Evolutionary conservation across 805 yeast species (phyloP).

Genomic region (Metschnikowia matae): DNA sequence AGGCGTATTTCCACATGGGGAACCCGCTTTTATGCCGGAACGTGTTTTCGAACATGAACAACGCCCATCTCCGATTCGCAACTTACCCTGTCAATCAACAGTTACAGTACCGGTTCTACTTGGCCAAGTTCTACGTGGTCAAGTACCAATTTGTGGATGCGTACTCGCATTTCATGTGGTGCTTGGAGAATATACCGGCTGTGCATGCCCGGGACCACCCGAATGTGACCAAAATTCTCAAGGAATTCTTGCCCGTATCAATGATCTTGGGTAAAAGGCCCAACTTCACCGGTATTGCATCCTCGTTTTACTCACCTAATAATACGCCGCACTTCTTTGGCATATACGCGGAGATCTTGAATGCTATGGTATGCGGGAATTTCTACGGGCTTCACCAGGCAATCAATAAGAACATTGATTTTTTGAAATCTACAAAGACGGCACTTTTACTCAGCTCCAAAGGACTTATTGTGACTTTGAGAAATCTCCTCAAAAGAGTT

Average conservation of each 20-base stretch:
- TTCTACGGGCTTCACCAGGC: slow-evolving; percentile 30
- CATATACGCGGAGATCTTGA: slow-evolving; percentile 36
- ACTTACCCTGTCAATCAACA: slow-evolving; percentile 43
- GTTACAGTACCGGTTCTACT: slow-evolving; percentile 48
- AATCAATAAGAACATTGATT: slow-evolving; percentile 26
- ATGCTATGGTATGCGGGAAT: slow-evolving; percentile 41
- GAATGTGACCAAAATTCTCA: slow-evolving; percentile 42
- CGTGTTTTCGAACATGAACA: slow-evolving; percentile 57
- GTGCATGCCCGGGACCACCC: slow-evolving; percentile 19
- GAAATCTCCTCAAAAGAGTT: slow-evolving; percentile 40
- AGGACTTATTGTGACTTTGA: slow-evolving; percentile 39
- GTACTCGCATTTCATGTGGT: slow-evolving; percentile 51
- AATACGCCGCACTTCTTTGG: slow-evolving; percentile 21
- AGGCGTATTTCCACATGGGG: slow-evolving; percentile 50
- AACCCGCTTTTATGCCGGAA: slow-evolving; percentile 59
- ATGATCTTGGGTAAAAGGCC: slow-evolving; percentile 55
- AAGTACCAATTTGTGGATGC: slow-evolving; percentile 48
- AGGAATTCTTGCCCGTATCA: slow-evolving; percentile 49
- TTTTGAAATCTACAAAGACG: slow-evolving; percentile 35
- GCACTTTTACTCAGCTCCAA: slow-evolving; percentile 45
- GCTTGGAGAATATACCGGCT: slow-evolving; percentile 39
- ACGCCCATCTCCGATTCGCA: slow-evolving; percentile 40
- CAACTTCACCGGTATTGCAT: slow-evolving; percentile 16
- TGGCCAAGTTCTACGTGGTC: slow-evolving; percentile 52
- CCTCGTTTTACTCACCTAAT: slow-evolving; percentile 17